Percentiles rank a stretch among this genome's conserved stretches.
Evolutionary conservation across 75 land plant genomes (phyloP).

Genomic region (Selaginella moellendorffii): DNA sequence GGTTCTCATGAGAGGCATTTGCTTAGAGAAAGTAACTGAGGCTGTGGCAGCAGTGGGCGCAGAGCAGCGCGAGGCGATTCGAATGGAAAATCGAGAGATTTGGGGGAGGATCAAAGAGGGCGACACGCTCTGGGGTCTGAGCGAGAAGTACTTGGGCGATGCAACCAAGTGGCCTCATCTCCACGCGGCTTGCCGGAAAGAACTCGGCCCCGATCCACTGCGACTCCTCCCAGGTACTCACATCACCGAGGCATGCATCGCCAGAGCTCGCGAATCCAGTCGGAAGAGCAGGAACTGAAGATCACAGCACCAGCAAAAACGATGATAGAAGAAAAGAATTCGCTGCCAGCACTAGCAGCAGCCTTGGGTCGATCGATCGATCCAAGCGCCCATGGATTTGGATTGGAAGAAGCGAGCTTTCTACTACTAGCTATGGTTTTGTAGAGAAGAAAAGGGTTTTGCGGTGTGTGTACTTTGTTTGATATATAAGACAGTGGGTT

Average conservation of each 20-base stretch:
- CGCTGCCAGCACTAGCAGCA: too few relatives aligned
- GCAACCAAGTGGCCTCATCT: conserved; percentile 8
- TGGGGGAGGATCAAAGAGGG: conserved; percentile 20
- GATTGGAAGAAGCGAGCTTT: too few relatives aligned
- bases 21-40: conserved; percentile 6
- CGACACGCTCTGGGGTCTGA: conserved; percentile 21
- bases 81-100: conserved; percentile 10
- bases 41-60: conserved; percentile 16
- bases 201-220: conserved; percentile 16
- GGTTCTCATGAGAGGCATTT: too few relatives aligned
- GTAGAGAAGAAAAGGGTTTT: background rate
- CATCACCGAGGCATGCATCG: conserved; percentile 15
- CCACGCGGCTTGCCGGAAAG: conserved; percentile 13
- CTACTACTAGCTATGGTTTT: too few relatives aligned
- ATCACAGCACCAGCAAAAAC: too few relatives aligned
- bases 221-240: conserved; percentile 15
- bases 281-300: background rate
- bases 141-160: conserved; percentile 18
- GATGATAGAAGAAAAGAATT: too few relatives aligned
- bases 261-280: conserved; percentile 9
- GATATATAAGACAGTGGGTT: too few relatives aligned
- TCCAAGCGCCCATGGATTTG: too few relatives aligned
- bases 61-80: conserved; percentile 16
- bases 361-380: too few relatives aligned
- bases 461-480: too few relatives aligned